Percentiles rank a stretch among this genome's conserved stretches.
Evolutionary conservation across 352 stramenopile species (phyloP).

Genomic region (Thraustochytrium striatum): DNA sequence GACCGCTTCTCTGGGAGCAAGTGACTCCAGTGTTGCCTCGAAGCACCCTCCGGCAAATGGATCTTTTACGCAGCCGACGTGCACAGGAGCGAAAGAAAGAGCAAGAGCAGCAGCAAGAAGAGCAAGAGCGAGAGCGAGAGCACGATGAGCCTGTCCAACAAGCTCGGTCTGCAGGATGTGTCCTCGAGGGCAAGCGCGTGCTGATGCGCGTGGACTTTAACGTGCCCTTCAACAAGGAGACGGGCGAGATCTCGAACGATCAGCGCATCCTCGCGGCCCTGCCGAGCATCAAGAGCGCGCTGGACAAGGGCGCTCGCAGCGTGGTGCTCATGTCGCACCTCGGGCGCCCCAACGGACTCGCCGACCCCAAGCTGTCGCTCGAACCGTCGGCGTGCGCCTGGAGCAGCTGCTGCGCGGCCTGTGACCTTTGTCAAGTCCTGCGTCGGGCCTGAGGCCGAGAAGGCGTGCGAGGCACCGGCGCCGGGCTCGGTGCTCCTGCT

Average conservation of each 20-base stretch:
- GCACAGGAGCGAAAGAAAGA: neutral
- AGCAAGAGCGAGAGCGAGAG: neutral
- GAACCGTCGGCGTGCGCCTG: slow-evolving; percentile 66
- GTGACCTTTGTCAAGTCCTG: slow-evolving; percentile 79
- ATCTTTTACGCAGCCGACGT: too few species aligned
- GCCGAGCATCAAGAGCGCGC: slow-evolving; percentile 75
- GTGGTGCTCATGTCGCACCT: slow-evolving; percentile 86
- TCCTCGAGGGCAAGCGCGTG: slow-evolving; percentile 85
- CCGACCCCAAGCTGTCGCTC: slow-evolving; percentile 73
- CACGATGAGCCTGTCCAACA: slow-evolving; percentile 38
- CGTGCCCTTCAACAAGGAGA: slow-evolving; percentile 86
- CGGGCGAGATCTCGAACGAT: slow-evolving; percentile 89
- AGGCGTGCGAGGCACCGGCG: slow-evolving; percentile 12
- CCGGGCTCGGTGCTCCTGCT: slow-evolving; percentile 84
- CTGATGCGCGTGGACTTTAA: slow-evolving; percentile 99
- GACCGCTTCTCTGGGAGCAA: too few species aligned
- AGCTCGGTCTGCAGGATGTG: slow-evolving; percentile 50
- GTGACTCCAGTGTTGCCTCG: too few species aligned
- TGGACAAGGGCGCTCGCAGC: slow-evolving; percentile 88
- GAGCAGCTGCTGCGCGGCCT: slow-evolving; percentile 64
- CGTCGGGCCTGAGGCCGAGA: slow-evolving; percentile 63
- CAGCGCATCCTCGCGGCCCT: slow-evolving; percentile 92
- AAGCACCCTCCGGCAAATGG: too few species aligned
- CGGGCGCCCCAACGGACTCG: slow-evolving; percentile 70
- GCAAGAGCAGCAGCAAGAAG: neutral